phyloP scores from a whole-genome alignment of 2,329 filamentous ascomycete species.

The Clarireedia paspali region DNA sequence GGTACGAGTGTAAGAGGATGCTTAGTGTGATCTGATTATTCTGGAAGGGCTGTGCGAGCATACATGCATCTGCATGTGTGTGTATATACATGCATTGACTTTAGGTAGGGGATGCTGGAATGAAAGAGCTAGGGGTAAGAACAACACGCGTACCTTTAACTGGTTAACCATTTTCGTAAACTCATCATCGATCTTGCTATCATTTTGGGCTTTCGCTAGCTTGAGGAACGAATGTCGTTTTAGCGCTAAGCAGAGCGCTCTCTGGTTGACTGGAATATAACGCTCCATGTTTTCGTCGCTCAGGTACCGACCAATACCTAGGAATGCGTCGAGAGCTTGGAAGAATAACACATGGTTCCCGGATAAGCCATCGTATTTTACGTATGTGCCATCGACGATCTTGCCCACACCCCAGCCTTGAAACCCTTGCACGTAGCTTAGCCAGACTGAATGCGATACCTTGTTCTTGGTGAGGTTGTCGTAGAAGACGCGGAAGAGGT shows the following conservation, averaged over 20 bases:
- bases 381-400: not conserved
- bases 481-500: conserved; percentile 5
- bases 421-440: conserved; percentile 4
- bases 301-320: not conserved
- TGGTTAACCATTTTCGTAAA: conserved; percentile 2
- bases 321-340: conserved; percentile 1
- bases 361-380: conserved; percentile 4
- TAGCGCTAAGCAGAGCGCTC: not conserved
- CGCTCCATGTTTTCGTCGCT: not conserved
- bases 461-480: not conserved
- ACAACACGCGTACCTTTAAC: not conserved
- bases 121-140: not conserved
- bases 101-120: not conserved
- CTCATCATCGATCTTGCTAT: not conserved
- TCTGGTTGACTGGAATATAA: not conserved
- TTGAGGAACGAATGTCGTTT: not conserved
- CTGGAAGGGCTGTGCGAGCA: too few relatives aligned
- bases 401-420: conserved; percentile 4
- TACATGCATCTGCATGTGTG: too few relatives aligned
- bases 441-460: not conserved
- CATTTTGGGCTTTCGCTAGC: not conserved
- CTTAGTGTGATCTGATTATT: not conserved
- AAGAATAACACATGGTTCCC: conserved; percentile 6
- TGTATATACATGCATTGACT: too few relatives aligned
- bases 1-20: not conserved